Percentiles rank a stretch among this genome's conserved stretches.
Evolutionary conservation across 441 rosid genomes (phyloP).

Genomic region (Populus trichocarpa): DNA sequence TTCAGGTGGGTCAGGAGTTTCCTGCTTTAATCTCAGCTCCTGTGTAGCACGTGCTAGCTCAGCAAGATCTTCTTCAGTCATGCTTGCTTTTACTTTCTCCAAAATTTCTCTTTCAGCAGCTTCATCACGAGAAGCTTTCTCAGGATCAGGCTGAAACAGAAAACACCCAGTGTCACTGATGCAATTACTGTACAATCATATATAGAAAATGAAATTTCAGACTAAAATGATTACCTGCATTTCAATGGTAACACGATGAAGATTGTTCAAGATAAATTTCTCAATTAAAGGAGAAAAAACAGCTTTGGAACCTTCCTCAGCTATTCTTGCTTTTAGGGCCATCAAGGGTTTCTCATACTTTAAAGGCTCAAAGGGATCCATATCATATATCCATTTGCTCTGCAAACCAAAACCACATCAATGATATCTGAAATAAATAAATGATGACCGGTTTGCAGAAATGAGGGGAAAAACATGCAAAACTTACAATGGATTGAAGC

Average conservation of each 20-base stretch:
- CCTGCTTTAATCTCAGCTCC: constrained; percentile 80
- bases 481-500: constrained; percentile 79
- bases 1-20: constrained; percentile 93
- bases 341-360: constrained; percentile 78
- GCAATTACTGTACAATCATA: not conserved
- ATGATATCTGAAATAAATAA: not conserved
- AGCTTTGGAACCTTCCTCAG: constrained; percentile 79
- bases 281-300: constrained; percentile 91
- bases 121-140: constrained; percentile 76
- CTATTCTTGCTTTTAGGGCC: constrained; percentile 74
- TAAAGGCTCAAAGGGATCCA: constrained; percentile 90
- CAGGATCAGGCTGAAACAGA: constrained; percentile 74
- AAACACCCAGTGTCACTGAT: constrained; percentile 1
- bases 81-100: constrained; percentile 59
- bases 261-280: constrained; percentile 67
- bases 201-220: constrained; percentile 2
- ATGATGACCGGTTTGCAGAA: not conserved
- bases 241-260: constrained; percentile 79
- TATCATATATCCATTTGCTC: constrained; percentile 95
- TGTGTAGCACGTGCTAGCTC: constrained; percentile 79
- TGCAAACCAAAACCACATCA: constrained; percentile 21
- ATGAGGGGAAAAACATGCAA: constrained; percentile 2
- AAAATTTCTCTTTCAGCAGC: constrained; percentile 65
- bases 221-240: constrained; percentile 58
- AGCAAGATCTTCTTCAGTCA: constrained; percentile 88